Conservation (phyloP, 2,329 filamentous ascomycete genomes). For the Aspergillus glaucus region DNA sequence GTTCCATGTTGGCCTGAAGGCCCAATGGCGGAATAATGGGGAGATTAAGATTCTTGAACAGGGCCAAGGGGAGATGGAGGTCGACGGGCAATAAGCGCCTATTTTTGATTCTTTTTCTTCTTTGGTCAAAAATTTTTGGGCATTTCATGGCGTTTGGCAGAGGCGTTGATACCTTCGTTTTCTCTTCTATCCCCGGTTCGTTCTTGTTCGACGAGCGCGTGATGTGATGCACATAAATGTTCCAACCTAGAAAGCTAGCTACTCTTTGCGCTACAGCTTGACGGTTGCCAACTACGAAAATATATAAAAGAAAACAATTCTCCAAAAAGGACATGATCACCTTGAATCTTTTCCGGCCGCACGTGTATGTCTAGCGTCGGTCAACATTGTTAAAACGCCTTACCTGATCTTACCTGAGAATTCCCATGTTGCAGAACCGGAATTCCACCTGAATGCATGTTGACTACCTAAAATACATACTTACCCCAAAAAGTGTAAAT, state of each 20-base stretch:
- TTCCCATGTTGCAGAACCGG: constrained; percentile 12
- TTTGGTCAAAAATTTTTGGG: constrained; percentile 24
- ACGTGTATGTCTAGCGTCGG: constrained; percentile 18
- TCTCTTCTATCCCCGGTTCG: constrained; percentile 13
- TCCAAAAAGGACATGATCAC: constrained; percentile 6
- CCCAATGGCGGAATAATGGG: constrained; percentile 47
- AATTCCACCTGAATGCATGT: constrained; percentile 14
- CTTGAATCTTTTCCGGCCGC: constrained; percentile 13
- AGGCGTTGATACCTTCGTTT: constrained; percentile 22
- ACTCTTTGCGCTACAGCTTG: constrained; percentile 6
- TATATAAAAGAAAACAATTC: constrained; percentile 2
- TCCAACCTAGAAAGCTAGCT: constrained; percentile 21
- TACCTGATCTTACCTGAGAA: constrained; percentile 40
- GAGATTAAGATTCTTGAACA: constrained; percentile 37
- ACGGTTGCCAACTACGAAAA: background rate
- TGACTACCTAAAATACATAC: constrained; percentile 40
- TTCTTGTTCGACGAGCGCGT: constrained; percentile 22
- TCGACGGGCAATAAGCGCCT: constrained; percentile 28
- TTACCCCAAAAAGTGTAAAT: constrained; percentile 30
- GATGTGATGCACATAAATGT: constrained; percentile 24
- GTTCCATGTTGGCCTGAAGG: constrained; percentile 75
- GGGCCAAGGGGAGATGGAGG: constrained; percentile 35
- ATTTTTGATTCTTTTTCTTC: constrained; percentile 13
- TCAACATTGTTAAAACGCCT: constrained; percentile 27
- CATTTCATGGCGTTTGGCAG: constrained; percentile 33